Conservation (phyloP, 768 basidiomycete genomes). For the Leucocoprinus leucothites region DNA sequence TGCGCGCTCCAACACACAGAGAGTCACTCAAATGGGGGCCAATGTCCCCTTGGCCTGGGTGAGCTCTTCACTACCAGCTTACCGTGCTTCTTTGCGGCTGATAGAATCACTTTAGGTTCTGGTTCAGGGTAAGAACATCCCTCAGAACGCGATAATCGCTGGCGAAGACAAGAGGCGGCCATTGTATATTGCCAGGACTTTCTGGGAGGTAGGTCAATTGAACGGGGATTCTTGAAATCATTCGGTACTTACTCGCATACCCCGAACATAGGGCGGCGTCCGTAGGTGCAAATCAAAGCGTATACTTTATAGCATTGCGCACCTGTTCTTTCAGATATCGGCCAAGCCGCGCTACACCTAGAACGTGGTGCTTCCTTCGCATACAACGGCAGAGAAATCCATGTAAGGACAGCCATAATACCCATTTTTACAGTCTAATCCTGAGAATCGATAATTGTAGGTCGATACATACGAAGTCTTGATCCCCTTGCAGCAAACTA, state of each 20-base stretch:
- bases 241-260: neutral
- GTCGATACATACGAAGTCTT: slow-evolving; percentile 22
- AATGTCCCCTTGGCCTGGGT: slow-evolving; percentile 22
- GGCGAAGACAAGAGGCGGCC: slow-evolving; percentile 20
- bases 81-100: too few species aligned
- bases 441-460: slow-evolving; percentile 3
- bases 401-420: slow-evolving; percentile 8
- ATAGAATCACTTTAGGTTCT: slow-evolving; percentile 8
- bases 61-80: neutral
- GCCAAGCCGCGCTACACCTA: slow-evolving; percentile 20
- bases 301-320: neutral
- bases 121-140: slow-evolving; percentile 18
- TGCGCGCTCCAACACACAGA: slow-evolving; percentile 15
- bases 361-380: slow-evolving; percentile 21
- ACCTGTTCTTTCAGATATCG: slow-evolving; percentile 14
- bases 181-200: slow-evolving; percentile 20
- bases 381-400: slow-evolving; percentile 20
- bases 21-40: slow-evolving; percentile 15
- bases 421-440: neutral
- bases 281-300: neutral
- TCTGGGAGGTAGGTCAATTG: slow-evolving; percentile 16
- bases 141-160: slow-evolving; percentile 18
- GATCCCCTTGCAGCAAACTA: slow-evolving; percentile 17
- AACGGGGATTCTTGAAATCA: neutral
- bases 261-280: slow-evolving; percentile 2